Percentiles rank a stretch among this genome's conserved stretches.
These are phyloP conservation scores for Wickerhamiella occidentalis DNA, from an alignment of 805 yeast species.

Conservation along the genomic window DNA sequence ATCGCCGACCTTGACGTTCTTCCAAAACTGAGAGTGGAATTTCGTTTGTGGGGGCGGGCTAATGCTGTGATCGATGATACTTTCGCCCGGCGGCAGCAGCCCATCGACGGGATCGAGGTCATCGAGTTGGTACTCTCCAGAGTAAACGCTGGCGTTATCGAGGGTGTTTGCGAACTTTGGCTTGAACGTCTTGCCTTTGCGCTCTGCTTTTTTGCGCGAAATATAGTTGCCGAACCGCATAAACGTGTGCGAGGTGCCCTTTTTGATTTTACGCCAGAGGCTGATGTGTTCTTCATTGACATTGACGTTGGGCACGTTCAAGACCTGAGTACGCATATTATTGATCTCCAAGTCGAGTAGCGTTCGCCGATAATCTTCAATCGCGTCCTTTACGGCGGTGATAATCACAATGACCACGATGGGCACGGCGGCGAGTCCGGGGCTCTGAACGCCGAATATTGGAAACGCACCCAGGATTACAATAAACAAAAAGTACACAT, in stretches of 20 bases:
- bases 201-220: conserved; percentile 11
- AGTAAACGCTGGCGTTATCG: not conserved
- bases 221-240: conserved; percentile 15
- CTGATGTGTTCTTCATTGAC: conserved; percentile 43
- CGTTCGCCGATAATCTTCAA: conserved; percentile 63
- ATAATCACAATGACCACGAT: conserved; percentile 63
- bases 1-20: conserved; percentile 65
- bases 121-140: conserved; percentile 8
- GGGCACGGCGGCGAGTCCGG: conserved; percentile 70
- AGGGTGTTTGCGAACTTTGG: conserved; percentile 1
- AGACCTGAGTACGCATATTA: conserved; percentile 47
- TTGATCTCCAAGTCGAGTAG: conserved; percentile 55
- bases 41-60: conserved; percentile 25
- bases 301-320: conserved; percentile 49
- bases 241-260: conserved; percentile 27
- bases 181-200: conserved; percentile 3
- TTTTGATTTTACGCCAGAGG: conserved; percentile 59
- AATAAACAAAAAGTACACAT: conserved; percentile 68
- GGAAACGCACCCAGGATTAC: conserved; percentile 65
- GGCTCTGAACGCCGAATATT: conserved; percentile 61
- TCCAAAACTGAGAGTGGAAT: conserved; percentile 50
- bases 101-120: conserved; percentile 16
- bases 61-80: not conserved
- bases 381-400: conserved; percentile 65
- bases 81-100: not conserved